Conservation (phyloP, 139 green algal genomes). For the Limnomonas spitsbergensis region DNA sequence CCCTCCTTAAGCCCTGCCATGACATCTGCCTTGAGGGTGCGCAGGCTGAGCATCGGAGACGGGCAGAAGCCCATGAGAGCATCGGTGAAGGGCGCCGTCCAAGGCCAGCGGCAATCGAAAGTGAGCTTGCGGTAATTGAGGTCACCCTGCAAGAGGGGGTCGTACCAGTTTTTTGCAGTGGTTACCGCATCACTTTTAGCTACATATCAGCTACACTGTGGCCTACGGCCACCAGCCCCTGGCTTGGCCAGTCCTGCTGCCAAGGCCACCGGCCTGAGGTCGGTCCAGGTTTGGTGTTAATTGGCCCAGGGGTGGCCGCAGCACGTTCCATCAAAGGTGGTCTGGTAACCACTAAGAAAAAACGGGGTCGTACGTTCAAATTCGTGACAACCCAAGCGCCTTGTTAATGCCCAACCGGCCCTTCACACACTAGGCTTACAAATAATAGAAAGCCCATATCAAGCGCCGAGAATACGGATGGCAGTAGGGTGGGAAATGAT, state of each 20-base stretch:
- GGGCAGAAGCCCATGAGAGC: slow-evolving; percentile 42
- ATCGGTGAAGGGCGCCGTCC: slow-evolving; percentile 30
- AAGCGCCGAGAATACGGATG: no score
- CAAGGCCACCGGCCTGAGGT: background rate
- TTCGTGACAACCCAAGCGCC: no score
- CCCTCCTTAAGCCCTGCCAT: slow-evolving; percentile 40
- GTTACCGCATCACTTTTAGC: background rate
- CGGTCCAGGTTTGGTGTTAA: background rate
- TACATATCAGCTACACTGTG: background rate
- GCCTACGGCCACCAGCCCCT: background rate
- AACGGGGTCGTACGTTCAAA: no score
- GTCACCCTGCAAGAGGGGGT: slow-evolving; percentile 32
- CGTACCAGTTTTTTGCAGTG: no score
- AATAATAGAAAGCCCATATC: no score
- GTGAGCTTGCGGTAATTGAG: slow-evolving; percentile 58
- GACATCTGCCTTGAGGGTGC: slow-evolving; percentile 60
- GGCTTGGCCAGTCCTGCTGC: background rate
- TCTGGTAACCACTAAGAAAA: no score
- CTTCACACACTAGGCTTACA: no score
- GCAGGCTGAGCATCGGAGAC: slow-evolving; percentile 34
- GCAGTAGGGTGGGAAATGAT: no score
- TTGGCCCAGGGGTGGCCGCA: background rate
- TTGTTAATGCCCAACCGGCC: no score
- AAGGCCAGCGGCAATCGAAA: slow-evolving; percentile 51
- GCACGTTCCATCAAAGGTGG: no score